These are phyloP conservation scores for Podospora comata DNA, from an alignment of 495 filamentous ascomycete species.

Conservation along the genomic window DNA sequence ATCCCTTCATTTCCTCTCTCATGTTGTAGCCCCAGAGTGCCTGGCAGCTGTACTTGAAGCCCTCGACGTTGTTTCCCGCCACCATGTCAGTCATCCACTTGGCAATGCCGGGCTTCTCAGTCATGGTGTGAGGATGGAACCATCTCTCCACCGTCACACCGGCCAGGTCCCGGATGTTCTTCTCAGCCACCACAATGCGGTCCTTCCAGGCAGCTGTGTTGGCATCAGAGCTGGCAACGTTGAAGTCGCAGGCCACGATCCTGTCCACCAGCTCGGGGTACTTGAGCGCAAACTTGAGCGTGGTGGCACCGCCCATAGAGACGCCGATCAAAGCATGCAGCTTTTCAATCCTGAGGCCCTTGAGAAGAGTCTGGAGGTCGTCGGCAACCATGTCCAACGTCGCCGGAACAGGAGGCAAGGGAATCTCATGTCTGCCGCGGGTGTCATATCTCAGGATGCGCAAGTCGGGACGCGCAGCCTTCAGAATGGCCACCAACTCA, in stretches of 20 bases:
- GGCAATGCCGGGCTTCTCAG: conserved; percentile 51
- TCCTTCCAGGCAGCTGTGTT: conserved; percentile 76
- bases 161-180: conserved; percentile 57
- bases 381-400: conserved; percentile 62
- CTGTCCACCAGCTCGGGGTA: conserved; percentile 56
- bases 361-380: conserved; percentile 59
- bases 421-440: conserved; percentile 59
- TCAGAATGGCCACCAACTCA: conserved; percentile 58
- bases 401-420: conserved; percentile 36
- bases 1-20: conserved; percentile 56
- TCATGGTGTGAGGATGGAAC: conserved; percentile 62
- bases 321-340: conserved; percentile 67
- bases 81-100: conserved; percentile 54
- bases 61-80: conserved; percentile 59
- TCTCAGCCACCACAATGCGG: conserved; percentile 65
- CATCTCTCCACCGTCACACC: conserved; percentile 67
- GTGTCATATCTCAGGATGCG: conserved; percentile 69
- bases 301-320: conserved; percentile 71
- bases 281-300: conserved; percentile 64
- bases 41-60: conserved; percentile 65
- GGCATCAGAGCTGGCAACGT: conserved; percentile 59
- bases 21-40: conserved; percentile 77
- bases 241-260: conserved; percentile 78
- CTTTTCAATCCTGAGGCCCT: conserved; percentile 57
- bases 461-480: conserved; percentile 56